phyloP scores from a whole-genome alignment of 2,329 filamentous ascomycete genomes.

The Apiospora saccharicola region DNA sequence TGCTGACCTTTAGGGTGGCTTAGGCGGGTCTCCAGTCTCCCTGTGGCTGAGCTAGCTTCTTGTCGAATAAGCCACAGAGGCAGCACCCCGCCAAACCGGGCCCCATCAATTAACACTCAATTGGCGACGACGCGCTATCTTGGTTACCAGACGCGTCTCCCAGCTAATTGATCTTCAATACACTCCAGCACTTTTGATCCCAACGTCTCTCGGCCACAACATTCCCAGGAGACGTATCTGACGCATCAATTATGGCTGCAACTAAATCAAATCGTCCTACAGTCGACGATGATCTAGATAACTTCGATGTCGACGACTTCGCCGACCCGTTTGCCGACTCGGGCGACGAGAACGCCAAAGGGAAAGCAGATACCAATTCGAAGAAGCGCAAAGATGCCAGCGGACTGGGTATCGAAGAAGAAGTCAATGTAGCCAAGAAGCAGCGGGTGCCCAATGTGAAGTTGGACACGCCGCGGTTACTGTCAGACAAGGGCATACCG shows the following conservation, averaged over 20 bases:
- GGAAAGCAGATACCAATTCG: conserved; percentile 36
- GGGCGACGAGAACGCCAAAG: conserved; percentile 46
- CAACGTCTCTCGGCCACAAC: no score
- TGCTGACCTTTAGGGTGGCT: not conserved
- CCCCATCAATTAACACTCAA: conserved; percentile 14
- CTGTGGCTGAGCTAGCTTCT: not conserved
- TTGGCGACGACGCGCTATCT: conserved; percentile 28
- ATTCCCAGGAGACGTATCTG: no score
- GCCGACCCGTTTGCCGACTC: conserved; percentile 61
- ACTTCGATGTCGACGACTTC: conserved; percentile 75
- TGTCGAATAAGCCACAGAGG: not conserved
- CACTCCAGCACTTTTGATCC: not conserved
- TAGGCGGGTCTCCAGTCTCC: fast-evolving
- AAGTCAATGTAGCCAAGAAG: conserved; percentile 82
- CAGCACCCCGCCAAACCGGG: not conserved
- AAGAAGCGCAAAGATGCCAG: conserved; percentile 59
- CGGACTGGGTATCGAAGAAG: conserved; percentile 82
- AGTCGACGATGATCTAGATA: conserved; percentile 73
- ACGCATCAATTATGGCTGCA: conserved; percentile 38
- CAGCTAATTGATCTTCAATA: not conserved
- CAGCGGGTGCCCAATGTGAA: conserved; percentile 78
- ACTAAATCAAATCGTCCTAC: conserved; percentile 42
- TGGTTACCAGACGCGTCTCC: conserved; percentile 27
- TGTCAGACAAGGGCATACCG: conserved; percentile 84
- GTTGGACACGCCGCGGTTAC: conserved; percentile 84